Evolutionary conservation across 257 asterid genomes (phyloP), one percentile per base, ranked within the genome.

Genomic region (Ilex asprella): DNA sequence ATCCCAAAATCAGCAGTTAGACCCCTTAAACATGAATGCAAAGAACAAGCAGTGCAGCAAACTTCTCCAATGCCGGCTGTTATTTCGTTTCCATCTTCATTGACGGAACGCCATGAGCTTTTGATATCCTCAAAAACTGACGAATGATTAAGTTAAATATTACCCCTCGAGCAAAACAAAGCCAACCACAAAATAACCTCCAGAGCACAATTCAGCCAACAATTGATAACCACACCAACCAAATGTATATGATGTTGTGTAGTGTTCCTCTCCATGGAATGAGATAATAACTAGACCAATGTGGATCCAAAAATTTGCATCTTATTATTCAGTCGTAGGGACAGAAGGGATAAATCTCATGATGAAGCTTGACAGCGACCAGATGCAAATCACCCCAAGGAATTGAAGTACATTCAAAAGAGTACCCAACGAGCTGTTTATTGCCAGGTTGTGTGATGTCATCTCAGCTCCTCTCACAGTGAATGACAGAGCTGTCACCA

Each of bases 301-400:
- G 41, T 8, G 5, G 8, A 35, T 8, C 7, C 8, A 3, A 3
- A 35, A 35, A 35, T 12, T 65, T 64, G 3, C 29, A 49, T 53
- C 35, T 71, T 56, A 73, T 55, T 67, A 68, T 56, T 73, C 76
- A 56, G 68, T 47, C 62, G 70, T 70, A 66, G 3, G 70, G 65
- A 51, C 53, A 35, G 83, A 70, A 61, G 92, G 83, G 66, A 74
- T 79, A 51, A 78, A 77, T 73, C 89, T 76, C 86, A 84, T 81
- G 86, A 92, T 79, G 82, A 88, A 92, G 79, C 93, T 88, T 10
- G 98, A 85, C 56, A 92, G 95, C 0, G 97, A 92, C 98, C 98
- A 92, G 41, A 92, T 84, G 65, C 91, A 86, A 41, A 88, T 78
- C 62, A 92, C 65, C 21, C 98, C 98, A 47, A 88, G 98, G 70